These are phyloP conservation scores for Cicer pinnatifidum DNA, from an alignment of 306 rosid species.

Conservation along the genomic window DNA sequence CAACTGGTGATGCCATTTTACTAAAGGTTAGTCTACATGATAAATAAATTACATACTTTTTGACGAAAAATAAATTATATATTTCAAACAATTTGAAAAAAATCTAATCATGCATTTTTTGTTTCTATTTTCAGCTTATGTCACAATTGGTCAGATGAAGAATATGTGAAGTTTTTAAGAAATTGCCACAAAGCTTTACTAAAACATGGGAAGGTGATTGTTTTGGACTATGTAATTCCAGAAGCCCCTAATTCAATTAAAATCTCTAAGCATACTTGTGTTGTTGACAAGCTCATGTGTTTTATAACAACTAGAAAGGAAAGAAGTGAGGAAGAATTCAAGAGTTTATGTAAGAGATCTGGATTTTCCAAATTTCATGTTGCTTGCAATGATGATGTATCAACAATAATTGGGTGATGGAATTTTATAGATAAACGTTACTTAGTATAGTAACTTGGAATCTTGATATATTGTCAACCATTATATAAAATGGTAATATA, in stretches of 20 bases:
- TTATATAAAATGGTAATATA: too few species aligned
- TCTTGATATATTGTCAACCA: not conserved
- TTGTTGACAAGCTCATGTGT: conserved; percentile 32
- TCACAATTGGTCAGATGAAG: conserved; percentile 40
- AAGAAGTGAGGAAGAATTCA: conserved; percentile 40
- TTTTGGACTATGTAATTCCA: conserved; percentile 21
- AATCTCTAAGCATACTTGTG: conserved; percentile 8
- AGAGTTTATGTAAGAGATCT: conserved; percentile 21
- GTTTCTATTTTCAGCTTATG: conserved; percentile 13
- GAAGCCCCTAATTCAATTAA: conserved; percentile 13
- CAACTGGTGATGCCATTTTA: conserved; percentile 41
- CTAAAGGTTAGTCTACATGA: conserved; percentile 22
- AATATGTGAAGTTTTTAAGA: conserved; percentile 28
- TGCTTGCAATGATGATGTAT: not conserved
- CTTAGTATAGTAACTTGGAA: not conserved
- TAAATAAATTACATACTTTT: not conserved
- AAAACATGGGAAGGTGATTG: conserved; percentile 41
- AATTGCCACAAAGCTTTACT: conserved; percentile 41
- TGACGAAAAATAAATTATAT: not conserved
- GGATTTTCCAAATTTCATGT: conserved; percentile 40
- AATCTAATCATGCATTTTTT: not conserved
- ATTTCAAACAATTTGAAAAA: not conserved
- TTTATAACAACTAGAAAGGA: conserved; percentile 18
- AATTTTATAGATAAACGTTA: conserved; percentile 29
- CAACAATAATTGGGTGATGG: not conserved